Percentiles rank a stretch among this genome's conserved stretches.
Conservation (phyloP, 2,329 filamentous ascomycete genomes). For the Sporothrix brasiliensis region DNA sequence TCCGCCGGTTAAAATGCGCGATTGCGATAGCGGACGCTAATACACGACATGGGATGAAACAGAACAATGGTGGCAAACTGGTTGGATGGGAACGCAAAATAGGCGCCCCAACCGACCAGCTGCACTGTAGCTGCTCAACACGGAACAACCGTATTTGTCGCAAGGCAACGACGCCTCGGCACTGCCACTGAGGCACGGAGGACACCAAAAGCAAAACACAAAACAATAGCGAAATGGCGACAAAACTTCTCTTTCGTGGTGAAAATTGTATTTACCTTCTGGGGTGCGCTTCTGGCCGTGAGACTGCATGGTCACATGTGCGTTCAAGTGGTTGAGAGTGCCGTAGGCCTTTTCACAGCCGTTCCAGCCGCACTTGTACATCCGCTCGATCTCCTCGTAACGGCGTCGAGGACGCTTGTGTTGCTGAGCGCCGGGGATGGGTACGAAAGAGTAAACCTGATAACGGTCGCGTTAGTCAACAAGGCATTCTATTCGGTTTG, state of each 20-base stretch:
- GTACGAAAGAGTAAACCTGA: conserved; percentile 96
- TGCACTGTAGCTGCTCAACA: not conserved
- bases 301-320: conserved; percentile 98
- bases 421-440: conserved; percentile 94
- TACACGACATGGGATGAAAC: conserved; percentile 2
- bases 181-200: not conserved
- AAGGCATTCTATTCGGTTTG: not conserved
- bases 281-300: conserved; percentile 93
- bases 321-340: conserved; percentile 94
- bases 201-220: not conserved
- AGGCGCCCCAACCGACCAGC: not conserved
- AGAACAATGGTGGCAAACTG: not conserved
- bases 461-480: conserved; percentile 36
- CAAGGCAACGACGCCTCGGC: not conserved
- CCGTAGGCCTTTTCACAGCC: conserved; percentile 98
- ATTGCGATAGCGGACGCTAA: conserved; percentile 19
- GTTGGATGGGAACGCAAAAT: not conserved
- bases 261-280: conserved; percentile 70
- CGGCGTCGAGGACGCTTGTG: conserved; percentile 91
- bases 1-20: conserved; percentile 20
- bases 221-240: conserved; percentile 31
- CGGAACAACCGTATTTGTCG: not conserved
- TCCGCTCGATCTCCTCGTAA: conserved; percentile 98
- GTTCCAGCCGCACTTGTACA: conserved; percentile 99
- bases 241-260: not conserved